A percentile compares a stretch with the other conserved stretches of the same genome.
Evolutionary conservation across 768 basidiomycete species (phyloP).

Genomic region (Chalciporus sphaerocephalus): DNA sequence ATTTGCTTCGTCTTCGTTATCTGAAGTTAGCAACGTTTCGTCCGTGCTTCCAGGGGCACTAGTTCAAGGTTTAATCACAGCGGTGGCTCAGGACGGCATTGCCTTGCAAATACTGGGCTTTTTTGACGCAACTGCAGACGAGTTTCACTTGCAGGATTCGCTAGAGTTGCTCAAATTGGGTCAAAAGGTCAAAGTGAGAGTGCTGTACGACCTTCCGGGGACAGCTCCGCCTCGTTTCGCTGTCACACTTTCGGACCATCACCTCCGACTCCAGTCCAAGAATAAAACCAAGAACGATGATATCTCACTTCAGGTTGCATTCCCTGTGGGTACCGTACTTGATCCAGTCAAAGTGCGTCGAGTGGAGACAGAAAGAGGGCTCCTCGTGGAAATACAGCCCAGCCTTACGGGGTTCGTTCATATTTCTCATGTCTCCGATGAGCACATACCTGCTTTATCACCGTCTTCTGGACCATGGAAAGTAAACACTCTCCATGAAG

Average conservation of each 20-base stretch:
- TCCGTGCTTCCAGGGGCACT: slow-evolving; percentile 85
- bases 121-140: slow-evolving; percentile 87
- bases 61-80: slow-evolving; percentile 79
- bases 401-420: slow-evolving; percentile 80
- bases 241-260: slow-evolving; percentile 70
- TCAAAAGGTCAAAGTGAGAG: slow-evolving; percentile 75
- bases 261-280: slow-evolving; percentile 52
- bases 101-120: slow-evolving; percentile 88
- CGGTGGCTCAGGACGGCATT: slow-evolving; percentile 66
- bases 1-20: slow-evolving; percentile 55
- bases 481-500: slow-evolving; percentile 71
- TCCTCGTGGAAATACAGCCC: slow-evolving; percentile 62
- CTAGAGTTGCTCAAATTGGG: slow-evolving; percentile 54
- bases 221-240: slow-evolving; percentile 77
- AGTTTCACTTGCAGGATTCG: slow-evolving; percentile 58
- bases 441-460: slow-evolving; percentile 78
- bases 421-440: slow-evolving; percentile 91
- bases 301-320: slow-evolving; percentile 46
- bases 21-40: slow-evolving; percentile 72
- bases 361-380: slow-evolving; percentile 78
- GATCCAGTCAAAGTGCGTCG: slow-evolving; percentile 68
- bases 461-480: slow-evolving; percentile 74
- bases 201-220: slow-evolving; percentile 73
- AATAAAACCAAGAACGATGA: slow-evolving; percentile 24
- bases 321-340: slow-evolving; percentile 70